Base-by-base conservation (phyloP, 768 basidiomycete genomes). In the Grammothele lineata region DNA sequence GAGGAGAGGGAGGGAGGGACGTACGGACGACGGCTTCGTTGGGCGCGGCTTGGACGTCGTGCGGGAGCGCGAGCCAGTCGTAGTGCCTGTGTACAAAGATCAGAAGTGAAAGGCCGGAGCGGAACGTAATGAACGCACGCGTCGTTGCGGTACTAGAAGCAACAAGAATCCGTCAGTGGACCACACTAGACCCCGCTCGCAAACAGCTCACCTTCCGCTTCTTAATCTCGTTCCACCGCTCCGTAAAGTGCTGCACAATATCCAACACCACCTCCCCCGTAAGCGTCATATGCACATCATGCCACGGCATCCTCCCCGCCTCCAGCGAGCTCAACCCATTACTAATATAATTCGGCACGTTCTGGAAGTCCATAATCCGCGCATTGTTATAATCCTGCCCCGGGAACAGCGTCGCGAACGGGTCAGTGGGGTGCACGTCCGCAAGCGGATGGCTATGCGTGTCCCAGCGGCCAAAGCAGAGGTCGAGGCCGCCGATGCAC, bases 391-490 rank as follows among this genome's bases (percentile, higher is more conserved):
- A 95, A 60, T 94, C 93, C 65, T 96, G 76, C 4, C 95, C 95
- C 0, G 95, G 90, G 73, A 95, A 98, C 22, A 98, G 73, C 1
- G 89, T 91, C 43, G 74, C 75, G 17, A 66, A 58, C 60, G 93
- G 92, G 57, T 93, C 75, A 2, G 91, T 91, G 0, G 92, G 92
- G 61, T 97, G 93, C 3, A 81, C 89, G 58, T 99, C 95, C 24
- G 93, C 87, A 32, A 97, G 76, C 1, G 93, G 93, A 62, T 92
- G 88, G 33, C 71, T 86, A 60, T 90, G 81, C 0, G 88, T 91
- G 67, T 98, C 96, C 94, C 95, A 99, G 17, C 96, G 85, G 10
- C 96, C 96, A 57, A 93, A 96, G 70, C 92, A 97, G 15, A 96
- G 74, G 64, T 99, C 96, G 22, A 99, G 80, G 10, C 96, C 96